Conservation (phyloP, 306 rosid species). For the Casuarina glauca region DNA sequence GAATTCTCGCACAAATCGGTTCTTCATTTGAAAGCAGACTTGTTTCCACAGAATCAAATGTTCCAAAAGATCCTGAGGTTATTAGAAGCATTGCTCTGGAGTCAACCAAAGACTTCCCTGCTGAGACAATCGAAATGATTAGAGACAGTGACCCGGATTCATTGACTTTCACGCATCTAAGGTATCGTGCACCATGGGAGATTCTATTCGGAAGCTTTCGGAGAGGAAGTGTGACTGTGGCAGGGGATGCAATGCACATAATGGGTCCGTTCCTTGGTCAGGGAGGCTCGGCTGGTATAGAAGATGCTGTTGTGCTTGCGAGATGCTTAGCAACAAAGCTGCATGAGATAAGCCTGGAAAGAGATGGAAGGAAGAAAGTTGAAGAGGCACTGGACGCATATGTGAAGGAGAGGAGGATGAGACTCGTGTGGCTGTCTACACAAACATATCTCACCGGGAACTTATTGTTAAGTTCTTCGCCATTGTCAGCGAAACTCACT, state of each 20-base stretch:
- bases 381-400: constrained; percentile 48
- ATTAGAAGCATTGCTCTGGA: constrained; percentile 36
- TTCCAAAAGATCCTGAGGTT: constrained; percentile 32
- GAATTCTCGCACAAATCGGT: no score
- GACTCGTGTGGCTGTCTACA: constrained; percentile 43
- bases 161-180: constrained; percentile 40
- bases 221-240: constrained; percentile 43
- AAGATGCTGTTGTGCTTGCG: constrained; percentile 58
- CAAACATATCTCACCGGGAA: constrained; percentile 45
- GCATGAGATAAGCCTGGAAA: not conserved
- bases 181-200: constrained; percentile 47
- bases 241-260: constrained; percentile 74
- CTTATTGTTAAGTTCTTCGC: constrained; percentile 23
- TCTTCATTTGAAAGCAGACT: no score
- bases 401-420: constrained; percentile 54
- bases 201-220: constrained; percentile 29
- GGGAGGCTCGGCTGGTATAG: constrained; percentile 56
- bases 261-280: constrained; percentile 69
- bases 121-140: constrained; percentile 37
- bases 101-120: constrained; percentile 37
- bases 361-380: not conserved
- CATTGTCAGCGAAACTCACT: constrained; percentile 18
- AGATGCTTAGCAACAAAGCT: constrained; percentile 38
- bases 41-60: constrained; percentile 31
- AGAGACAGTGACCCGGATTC: constrained; percentile 22